Evolutionary conservation across 306 rosid genomes (phyloP).

Genomic region (Gastrolobium villosum): DNA sequence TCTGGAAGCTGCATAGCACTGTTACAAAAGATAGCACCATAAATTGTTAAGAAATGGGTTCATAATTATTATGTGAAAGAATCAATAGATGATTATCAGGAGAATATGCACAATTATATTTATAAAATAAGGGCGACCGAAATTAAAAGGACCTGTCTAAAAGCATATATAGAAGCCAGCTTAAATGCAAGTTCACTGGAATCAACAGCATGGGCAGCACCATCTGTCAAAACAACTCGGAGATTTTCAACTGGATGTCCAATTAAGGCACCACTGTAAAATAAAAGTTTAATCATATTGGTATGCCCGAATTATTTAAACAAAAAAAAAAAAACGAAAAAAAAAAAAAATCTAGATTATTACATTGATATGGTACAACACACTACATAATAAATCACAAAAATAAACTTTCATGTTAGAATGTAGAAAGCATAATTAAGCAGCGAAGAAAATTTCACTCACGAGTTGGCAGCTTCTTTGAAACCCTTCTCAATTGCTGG

Average conservation of each 20-base stretch:
- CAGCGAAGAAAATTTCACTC: constrained; percentile 48
- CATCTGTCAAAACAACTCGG: constrained; percentile 86
- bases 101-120: constrained; percentile 22
- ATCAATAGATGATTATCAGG: neutral
- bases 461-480: constrained; percentile 98
- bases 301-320: neutral
- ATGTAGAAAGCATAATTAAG: neutral
- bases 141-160: constrained; percentile 76
- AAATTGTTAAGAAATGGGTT: constrained; percentile 9
- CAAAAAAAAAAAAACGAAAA: neutral
- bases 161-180: constrained; percentile 95
- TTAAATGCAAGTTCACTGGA: constrained; percentile 99
- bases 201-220: constrained; percentile 98
- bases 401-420: neutral
- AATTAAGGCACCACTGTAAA: constrained; percentile 87
- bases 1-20: constrained; percentile 88
- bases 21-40: constrained; percentile 48
- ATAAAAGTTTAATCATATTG: constrained; percentile 9
- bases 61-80: constrained; percentile 30
- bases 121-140: constrained; percentile 37
- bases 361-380: constrained; percentile 10
- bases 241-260: constrained; percentile 98
- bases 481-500: constrained; percentile 99
- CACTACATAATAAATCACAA: neutral
- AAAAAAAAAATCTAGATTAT: neutral